Evolutionary conservation across 116 monocot species (phyloP), one percentile per base, ranked within the genome.

Genomic region (Dioscorea cayenensis): DNA sequence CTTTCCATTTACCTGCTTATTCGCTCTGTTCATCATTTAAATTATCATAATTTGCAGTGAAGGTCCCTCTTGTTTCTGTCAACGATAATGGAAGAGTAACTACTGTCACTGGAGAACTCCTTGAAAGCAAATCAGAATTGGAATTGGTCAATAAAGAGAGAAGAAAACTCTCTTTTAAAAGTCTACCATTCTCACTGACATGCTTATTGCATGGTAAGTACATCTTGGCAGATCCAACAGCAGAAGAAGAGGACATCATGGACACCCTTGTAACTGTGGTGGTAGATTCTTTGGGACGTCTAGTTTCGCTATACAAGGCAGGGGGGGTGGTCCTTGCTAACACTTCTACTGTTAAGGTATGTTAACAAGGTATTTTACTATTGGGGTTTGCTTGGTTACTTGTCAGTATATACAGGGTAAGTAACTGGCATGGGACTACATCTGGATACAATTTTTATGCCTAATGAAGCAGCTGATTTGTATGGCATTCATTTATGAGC

Each of bases 11-110:
- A 9, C 1, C 43, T 43, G 43, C 43, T 43, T 7, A 12, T 17
- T 59, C 19, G 16, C 1, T 20, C 16, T 21, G 59, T 61, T 61
- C 0, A 25, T 22, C 3, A 22, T 21, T 2, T 2, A n/a, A 61
- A 22, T 61, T 27, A 11, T 2, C 9, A 17, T 62, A 11, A 20
- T 36, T 69, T 73, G 36, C 84, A 96, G 92, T 92, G 84, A 77
- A 90, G 67, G 92, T 96, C 60, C 96, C 96, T 74, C 83, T 92
- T 51, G 96, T 96, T 71, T 90, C 96, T 58, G 66, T 96, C 17
- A 92, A 79, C 63, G 92, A 96, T 43, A 86, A 90, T 60, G 96
- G 96, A 67, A 78, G 82, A 88, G 82, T 96, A 28, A 72, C 92
- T 60, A 72, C 90, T 52, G 76, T 96, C 10, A 75, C 95, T 12